Evolutionary conservation across 345 rosid genomes (phyloP).

Genomic region (Pistacia integerrima): DNA sequence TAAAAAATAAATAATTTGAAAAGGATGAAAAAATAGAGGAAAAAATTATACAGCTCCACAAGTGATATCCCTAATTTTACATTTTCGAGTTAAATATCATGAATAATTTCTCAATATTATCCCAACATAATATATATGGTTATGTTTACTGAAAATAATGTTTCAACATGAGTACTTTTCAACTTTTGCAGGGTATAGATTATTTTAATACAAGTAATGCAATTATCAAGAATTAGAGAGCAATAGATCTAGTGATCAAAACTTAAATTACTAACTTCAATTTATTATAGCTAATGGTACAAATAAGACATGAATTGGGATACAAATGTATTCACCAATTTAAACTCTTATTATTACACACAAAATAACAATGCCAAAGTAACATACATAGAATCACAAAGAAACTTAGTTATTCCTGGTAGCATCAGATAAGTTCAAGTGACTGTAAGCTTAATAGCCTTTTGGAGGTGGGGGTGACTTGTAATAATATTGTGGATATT

Average conservation of each 20-base stretch:
- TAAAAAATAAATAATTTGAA: too few species aligned
- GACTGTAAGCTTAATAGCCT: constrained; percentile 1
- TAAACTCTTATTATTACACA: background rate
- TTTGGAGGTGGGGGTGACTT: constrained; percentile 20
- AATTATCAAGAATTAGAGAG: background rate
- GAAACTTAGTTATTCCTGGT: background rate
- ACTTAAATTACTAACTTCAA: background rate
- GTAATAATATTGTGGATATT: constrained; percentile 12
- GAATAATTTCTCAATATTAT: too few species aligned
- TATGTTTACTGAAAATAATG: too few species aligned
- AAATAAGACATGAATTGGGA: background rate
- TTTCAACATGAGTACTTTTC: too few species aligned
- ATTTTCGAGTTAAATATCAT: too few species aligned
- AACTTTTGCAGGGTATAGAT: too few species aligned
- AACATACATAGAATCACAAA: background rate
- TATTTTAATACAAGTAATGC: too few species aligned
- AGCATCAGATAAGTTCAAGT: background rate
- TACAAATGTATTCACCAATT: background rate
- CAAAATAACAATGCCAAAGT: background rate
- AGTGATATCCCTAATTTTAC: too few species aligned
- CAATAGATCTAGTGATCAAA: too few species aligned
- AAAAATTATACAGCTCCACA: too few species aligned
- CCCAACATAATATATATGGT: too few species aligned
- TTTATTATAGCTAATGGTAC: constrained; percentile 9
- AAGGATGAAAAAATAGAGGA: too few species aligned